Conservation (phyloP, 2,329 filamentous ascomycete species). For the Exophiala lecanii-corni region DNA sequence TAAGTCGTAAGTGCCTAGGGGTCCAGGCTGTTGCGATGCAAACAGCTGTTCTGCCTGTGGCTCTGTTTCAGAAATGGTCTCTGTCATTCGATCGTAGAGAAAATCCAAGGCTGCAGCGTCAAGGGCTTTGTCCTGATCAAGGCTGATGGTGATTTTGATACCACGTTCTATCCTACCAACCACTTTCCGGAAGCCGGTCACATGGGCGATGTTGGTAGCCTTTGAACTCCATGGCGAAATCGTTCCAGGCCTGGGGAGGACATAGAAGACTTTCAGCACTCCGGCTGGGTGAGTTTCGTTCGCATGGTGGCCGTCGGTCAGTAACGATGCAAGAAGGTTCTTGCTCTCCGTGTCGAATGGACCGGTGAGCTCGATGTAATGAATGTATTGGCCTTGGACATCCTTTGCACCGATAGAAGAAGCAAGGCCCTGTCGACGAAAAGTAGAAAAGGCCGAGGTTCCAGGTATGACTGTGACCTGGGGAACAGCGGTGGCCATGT, state of each 20-base stretch:
- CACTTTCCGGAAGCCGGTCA: constrained; percentile 72
- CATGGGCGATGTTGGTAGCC: constrained; percentile 86
- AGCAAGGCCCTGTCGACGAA: constrained; percentile 41
- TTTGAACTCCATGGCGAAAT: constrained; percentile 97
- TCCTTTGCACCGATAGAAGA: constrained; percentile 39
- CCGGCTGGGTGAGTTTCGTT: constrained; percentile 43
- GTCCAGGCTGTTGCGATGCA: constrained; percentile 59
- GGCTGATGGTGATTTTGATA: constrained; percentile 63
- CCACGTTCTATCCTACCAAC: constrained; percentile 81
- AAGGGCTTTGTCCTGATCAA: constrained; percentile 54
- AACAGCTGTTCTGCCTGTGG: constrained; percentile 77
- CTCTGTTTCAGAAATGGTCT: constrained; percentile 63
- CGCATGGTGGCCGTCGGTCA: constrained; percentile 55
- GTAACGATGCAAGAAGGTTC: constrained; percentile 53
- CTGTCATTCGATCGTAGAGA: constrained; percentile 93
- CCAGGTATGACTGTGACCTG: constrained; percentile 23
- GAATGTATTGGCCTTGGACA: constrained; percentile 48
- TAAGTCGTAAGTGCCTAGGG: constrained; percentile 72
- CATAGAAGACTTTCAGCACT: constrained; percentile 57
- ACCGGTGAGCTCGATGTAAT: constrained; percentile 61
- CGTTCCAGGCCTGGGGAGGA: constrained; percentile 73
- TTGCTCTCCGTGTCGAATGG: constrained; percentile 45
- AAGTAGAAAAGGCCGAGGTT: constrained; percentile 39
- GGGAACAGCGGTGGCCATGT: constrained; percentile 11
- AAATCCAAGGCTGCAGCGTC: constrained; percentile 58